Percentiles rank a stretch among this genome's conserved stretches.
These are phyloP conservation scores for Oryza brachyantha DNA, from an alignment of 176 grass and related monocot species.

Conservation along the genomic window DNA sequence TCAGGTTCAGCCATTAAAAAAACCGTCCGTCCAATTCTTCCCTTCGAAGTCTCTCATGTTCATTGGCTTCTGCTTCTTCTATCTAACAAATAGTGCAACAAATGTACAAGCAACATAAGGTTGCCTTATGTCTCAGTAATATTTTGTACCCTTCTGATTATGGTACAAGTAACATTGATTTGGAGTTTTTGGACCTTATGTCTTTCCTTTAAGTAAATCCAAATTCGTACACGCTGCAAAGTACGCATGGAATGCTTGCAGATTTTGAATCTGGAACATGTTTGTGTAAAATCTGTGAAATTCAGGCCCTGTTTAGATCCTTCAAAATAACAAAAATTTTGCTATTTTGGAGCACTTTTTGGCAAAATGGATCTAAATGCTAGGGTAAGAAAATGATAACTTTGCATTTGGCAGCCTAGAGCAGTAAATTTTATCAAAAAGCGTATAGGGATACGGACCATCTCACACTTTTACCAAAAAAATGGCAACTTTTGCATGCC, in stretches of 20 bases:
- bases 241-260: not conserved
- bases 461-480: no score
- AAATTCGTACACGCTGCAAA: not conserved
- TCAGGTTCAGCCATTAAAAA: not conserved
- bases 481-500: no score
- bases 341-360: no score
- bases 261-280: not conserved
- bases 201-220: not conserved
- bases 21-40: not conserved
- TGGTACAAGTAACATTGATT: not conserved
- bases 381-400: no score
- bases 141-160: not conserved
- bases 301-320: no score
- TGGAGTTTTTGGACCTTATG: not conserved
- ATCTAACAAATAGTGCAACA: not conserved
- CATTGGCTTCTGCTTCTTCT: not conserved
- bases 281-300: not conserved
- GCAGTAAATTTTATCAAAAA: no score
- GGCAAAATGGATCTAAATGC: no score
- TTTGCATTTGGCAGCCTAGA: no score
- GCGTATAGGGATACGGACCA: no score
- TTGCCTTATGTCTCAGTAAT: not conserved
- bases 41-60: not conserved
- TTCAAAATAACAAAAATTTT: no score
- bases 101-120: not conserved